phyloP scores from a whole-genome alignment of 805 yeast genomes.

The Ogataea ganodermae region DNA sequence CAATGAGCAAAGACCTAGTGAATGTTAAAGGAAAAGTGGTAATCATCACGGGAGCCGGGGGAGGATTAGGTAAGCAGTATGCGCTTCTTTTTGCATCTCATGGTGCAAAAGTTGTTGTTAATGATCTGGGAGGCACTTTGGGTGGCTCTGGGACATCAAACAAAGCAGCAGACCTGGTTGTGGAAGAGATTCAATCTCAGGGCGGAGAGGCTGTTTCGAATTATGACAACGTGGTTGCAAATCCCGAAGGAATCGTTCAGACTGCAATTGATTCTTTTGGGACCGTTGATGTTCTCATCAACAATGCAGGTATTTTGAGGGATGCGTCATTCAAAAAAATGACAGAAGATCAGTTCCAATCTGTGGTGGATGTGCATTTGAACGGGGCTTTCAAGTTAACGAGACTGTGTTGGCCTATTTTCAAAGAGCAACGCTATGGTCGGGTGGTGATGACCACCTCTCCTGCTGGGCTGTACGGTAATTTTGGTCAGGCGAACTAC shows the following conservation, averaged over 20 bases:
- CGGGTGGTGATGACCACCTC: slow-evolving; percentile 92
- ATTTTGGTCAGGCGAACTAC: slow-evolving; percentile 95
- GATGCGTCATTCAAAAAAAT: slow-evolving; percentile 87
- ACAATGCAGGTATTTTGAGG: slow-evolving; percentile 93
- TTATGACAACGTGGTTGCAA: slow-evolving; percentile 81
- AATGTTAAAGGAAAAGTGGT: slow-evolving; percentile 84
- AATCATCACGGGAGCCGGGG: slow-evolving; percentile 95
- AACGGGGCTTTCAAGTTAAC: slow-evolving; percentile 86
- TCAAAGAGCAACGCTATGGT: slow-evolving; percentile 83
- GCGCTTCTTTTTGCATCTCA: slow-evolving; percentile 84
- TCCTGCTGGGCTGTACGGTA: slow-evolving; percentile 96
- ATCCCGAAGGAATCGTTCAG: slow-evolving; percentile 81
- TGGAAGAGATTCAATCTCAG: slow-evolving; percentile 69
- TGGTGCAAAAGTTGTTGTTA: slow-evolving; percentile 94
- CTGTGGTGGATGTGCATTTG: slow-evolving; percentile 84
- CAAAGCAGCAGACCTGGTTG: slow-evolving; percentile 86
- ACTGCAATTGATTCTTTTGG: slow-evolving; percentile 88
- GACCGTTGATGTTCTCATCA: slow-evolving; percentile 81
- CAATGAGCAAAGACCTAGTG: slow-evolving; percentile 32
- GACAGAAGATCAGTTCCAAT: slow-evolving; percentile 75
- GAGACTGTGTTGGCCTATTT: slow-evolving; percentile 88
- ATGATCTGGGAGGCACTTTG: slow-evolving; percentile 87
- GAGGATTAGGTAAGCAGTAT: slow-evolving; percentile 89
- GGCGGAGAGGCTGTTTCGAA: slow-evolving; percentile 94
- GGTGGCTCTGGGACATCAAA: slow-evolving; percentile 69